These are phyloP conservation scores for Periglandula ipomoeae DNA, from an alignment of 2,329 filamentous ascomycete genomes.

Conservation along the genomic window DNA sequence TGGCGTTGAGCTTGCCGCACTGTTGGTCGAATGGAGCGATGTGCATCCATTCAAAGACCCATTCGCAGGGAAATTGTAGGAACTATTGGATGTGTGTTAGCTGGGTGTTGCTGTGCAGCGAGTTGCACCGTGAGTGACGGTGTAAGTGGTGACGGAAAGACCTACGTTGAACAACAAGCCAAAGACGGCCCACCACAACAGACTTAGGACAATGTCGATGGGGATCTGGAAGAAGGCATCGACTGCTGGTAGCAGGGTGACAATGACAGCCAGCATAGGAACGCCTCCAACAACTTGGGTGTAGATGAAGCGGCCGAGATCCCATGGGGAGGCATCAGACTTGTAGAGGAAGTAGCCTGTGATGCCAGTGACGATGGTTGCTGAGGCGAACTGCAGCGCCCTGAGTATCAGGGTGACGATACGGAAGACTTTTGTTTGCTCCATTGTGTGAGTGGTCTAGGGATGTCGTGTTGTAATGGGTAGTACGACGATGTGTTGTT, in stretches of 20 bases:
- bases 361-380: slow-evolving; percentile 54
- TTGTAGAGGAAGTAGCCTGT: slow-evolving; percentile 50
- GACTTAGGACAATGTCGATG: slow-evolving; percentile 53
- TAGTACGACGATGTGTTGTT: neutral
- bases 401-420: slow-evolving; percentile 15
- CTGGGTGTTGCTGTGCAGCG: neutral
- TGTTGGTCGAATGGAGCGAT: slow-evolving; percentile 31
- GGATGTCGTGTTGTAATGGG: neutral
- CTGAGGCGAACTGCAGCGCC: slow-evolving; percentile 46
- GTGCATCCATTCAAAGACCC: slow-evolving; percentile 44
- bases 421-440: slow-evolving; percentile 5
- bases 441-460: neutral
- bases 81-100: slow-evolving; percentile 15
- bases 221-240: slow-evolving; percentile 55
- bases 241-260: slow-evolving; percentile 61
- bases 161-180: slow-evolving; percentile 47
- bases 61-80: slow-evolving; percentile 35
- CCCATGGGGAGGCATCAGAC: slow-evolving; percentile 33
- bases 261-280: slow-evolving; percentile 50
- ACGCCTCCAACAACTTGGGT: slow-evolving; percentile 57
- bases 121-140: too few species aligned
- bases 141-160: slow-evolving; percentile 5
- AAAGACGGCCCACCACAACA: slow-evolving; percentile 56
- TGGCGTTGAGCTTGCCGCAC: slow-evolving; percentile 56
- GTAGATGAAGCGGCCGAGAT: slow-evolving; percentile 56